Conservation (phyloP, 106 monocot species). For the Acanthochlamys bracteata region DNA sequence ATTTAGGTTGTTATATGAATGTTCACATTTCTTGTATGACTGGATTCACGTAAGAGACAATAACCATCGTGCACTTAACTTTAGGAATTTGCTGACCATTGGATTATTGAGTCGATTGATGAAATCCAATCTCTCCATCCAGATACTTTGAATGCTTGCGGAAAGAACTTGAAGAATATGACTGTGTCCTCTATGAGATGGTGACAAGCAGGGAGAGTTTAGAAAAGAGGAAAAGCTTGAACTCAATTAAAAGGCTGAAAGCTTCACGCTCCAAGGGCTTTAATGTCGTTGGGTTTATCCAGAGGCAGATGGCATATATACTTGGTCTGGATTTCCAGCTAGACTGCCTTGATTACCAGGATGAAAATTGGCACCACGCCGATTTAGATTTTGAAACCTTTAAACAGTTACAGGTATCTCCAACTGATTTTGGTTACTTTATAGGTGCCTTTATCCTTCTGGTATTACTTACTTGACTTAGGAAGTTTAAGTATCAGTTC, state of each 20-base stretch:
- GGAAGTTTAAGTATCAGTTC: too few species aligned
- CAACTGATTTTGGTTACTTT: neutral
- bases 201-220: conserved; percentile 68
- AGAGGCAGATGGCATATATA: conserved; percentile 72
- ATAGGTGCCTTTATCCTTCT: neutral
- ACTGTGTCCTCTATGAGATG: conserved; percentile 93
- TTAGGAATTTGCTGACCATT: too few species aligned
- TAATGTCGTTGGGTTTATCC: conserved; percentile 82
- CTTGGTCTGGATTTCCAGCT: conserved; percentile 86
- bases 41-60: too few species aligned
- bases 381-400: conserved; percentile 93
- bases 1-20: too few species aligned
- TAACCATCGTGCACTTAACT: too few species aligned
- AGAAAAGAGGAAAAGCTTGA: conserved; percentile 44
- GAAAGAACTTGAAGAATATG: conserved; percentile 61
- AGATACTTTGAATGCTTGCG: conserved; percentile 80
- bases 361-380: conserved; percentile 71
- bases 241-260: conserved; percentile 35
- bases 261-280: conserved; percentile 60
- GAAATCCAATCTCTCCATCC: conserved; percentile 5
- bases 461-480: too few species aligned
- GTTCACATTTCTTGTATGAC: too few species aligned
- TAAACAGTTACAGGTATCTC: conserved; percentile 63
- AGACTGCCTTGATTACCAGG: conserved; percentile 81
- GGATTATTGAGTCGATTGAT: neutral